A percentile compares a stretch with the other conserved stretches of the same genome.
Evolutionary conservation across 495 filamentous ascomycete species (phyloP).

Genomic region (Astrothelium subdiscretum): DNA sequence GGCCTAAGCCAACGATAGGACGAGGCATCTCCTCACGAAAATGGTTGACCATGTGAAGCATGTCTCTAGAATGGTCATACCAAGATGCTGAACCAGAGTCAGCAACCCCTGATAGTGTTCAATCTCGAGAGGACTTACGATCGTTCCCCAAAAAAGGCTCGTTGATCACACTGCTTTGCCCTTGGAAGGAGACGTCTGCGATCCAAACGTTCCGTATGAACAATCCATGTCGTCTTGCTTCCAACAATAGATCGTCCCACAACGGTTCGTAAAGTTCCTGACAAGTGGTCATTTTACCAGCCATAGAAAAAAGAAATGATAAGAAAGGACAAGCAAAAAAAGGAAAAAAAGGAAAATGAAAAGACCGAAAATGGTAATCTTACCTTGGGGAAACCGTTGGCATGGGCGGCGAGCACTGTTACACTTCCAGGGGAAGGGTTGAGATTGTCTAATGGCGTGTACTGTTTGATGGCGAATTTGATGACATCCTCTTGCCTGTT

Average conservation of each 20-base stretch:
- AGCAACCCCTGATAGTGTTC: neutral
- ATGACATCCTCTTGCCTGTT: conserved; percentile 29
- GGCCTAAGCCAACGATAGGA: conserved; percentile 80
- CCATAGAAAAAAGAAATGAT: too few relatives aligned
- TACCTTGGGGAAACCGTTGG: conserved; percentile 37
- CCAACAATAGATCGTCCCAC: conserved; percentile 31
- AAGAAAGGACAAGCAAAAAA: too few relatives aligned
- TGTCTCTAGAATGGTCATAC: conserved; percentile 78
- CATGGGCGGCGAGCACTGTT: conserved; percentile 38
- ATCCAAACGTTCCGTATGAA: conserved; percentile 33
- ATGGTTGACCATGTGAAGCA: conserved; percentile 75
- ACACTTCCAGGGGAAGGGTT: conserved; percentile 24
- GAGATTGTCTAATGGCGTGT: conserved; percentile 26
- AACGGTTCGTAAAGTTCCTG: conserved; percentile 37
- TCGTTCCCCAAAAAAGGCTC: conserved; percentile 32
- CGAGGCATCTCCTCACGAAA: conserved; percentile 76
- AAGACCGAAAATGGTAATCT: neutral
- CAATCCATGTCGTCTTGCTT: conserved; percentile 19
- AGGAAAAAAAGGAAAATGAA: too few relatives aligned
- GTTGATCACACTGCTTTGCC: conserved; percentile 28
- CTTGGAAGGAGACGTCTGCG: conserved; percentile 36
- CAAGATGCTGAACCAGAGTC: conserved; percentile 40
- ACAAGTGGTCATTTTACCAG: conserved; percentile 2
- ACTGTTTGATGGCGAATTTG: conserved; percentile 35
- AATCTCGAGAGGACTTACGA: conserved; percentile 19